phyloP scores from a whole-genome alignment of 2,329 filamentous ascomycete species.

The Whalleya microplaca region DNA sequence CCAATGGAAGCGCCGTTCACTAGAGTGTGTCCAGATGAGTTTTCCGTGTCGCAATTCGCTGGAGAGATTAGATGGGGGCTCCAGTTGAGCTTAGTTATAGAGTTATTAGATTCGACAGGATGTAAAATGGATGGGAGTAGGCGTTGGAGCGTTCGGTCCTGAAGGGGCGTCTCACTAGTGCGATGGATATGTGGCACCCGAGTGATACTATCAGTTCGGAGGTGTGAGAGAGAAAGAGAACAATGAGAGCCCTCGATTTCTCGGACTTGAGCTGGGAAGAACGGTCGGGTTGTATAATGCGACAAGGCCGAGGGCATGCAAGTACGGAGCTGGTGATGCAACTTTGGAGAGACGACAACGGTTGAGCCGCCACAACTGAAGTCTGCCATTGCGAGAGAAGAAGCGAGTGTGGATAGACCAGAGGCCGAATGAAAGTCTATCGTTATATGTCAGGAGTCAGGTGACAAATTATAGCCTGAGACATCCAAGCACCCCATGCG shows the following conservation, averaged over 20 bases:
- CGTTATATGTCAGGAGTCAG: slow-evolving; percentile 27
- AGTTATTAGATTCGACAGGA: slow-evolving; percentile 8
- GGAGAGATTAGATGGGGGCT: slow-evolving; percentile 9
- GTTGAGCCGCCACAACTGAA: slow-evolving; percentile 15
- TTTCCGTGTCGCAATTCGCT: slow-evolving; percentile 6
- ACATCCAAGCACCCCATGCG: slow-evolving; percentile 29
- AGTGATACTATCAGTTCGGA: slow-evolving; percentile 11
- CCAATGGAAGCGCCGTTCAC: slow-evolving; percentile 2
- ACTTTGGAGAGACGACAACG: slow-evolving; percentile 19
- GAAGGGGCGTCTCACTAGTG: not conserved
- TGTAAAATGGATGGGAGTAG: slow-evolving; percentile 1
- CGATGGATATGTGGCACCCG: slow-evolving; percentile 8
- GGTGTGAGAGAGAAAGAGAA: slow-evolving; percentile 9
- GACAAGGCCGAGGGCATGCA: slow-evolving; percentile 12
- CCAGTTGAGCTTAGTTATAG: slow-evolving; percentile 11
- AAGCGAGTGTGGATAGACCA: slow-evolving; percentile 6
- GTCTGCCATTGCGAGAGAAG: slow-evolving; percentile 21
- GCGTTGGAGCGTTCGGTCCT: slow-evolving; percentile 4
- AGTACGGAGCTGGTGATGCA: slow-evolving; percentile 13
- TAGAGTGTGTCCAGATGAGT: slow-evolving; percentile 1
- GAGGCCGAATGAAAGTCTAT: slow-evolving; percentile 5
- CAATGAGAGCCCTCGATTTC: slow-evolving; percentile 1
- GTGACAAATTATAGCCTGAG: slow-evolving; percentile 25
- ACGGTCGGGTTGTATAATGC: slow-evolving; percentile 9
- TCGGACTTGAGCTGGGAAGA: slow-evolving; percentile 2